These are phyloP conservation scores for Solanum megistacrolobum DNA, from an alignment of 257 asterid genomes.

Conservation along the genomic window DNA sequence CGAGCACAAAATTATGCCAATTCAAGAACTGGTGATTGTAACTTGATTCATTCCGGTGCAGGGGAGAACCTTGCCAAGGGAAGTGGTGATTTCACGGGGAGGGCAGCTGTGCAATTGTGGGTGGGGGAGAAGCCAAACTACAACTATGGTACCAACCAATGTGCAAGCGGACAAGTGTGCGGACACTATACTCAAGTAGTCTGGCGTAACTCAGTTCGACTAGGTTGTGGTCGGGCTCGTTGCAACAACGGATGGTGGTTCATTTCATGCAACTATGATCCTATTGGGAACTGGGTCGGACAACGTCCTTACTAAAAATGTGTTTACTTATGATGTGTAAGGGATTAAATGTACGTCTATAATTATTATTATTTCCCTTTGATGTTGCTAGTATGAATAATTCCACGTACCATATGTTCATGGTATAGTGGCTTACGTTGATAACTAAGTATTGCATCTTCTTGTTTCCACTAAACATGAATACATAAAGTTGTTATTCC, in stretches of 20 bases:
- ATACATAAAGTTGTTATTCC: too few species aligned
- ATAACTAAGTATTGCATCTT: too few species aligned
- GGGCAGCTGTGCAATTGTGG: neutral
- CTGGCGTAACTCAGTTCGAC: constrained; percentile 25
- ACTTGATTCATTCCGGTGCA: neutral
- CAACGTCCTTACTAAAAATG: constrained; percentile 23
- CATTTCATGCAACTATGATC: constrained; percentile 37
- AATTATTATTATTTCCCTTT: neutral
- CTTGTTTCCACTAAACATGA: too few species aligned
- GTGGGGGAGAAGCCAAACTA: neutral
- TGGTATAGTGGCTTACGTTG: too few species aligned
- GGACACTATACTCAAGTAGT: constrained; percentile 42
- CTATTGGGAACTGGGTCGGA: constrained; percentile 27
- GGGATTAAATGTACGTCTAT: neutral
- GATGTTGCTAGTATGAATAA: too few species aligned
- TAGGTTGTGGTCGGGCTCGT: constrained; percentile 29
- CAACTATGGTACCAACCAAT: neutral
- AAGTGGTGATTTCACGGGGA: neutral
- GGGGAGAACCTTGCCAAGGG: neutral
- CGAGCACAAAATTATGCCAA: neutral
- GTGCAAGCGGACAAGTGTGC: neutral
- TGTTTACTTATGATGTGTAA: neutral
- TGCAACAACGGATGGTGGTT: constrained; percentile 27
- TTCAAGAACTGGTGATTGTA: neutral
- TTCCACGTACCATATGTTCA: too few species aligned